Percentiles rank a stretch among this genome's conserved stretches.
Conservation (phyloP, 2,329 filamentous ascomycete genomes). For the Fusarium ambrosium region DNA sequence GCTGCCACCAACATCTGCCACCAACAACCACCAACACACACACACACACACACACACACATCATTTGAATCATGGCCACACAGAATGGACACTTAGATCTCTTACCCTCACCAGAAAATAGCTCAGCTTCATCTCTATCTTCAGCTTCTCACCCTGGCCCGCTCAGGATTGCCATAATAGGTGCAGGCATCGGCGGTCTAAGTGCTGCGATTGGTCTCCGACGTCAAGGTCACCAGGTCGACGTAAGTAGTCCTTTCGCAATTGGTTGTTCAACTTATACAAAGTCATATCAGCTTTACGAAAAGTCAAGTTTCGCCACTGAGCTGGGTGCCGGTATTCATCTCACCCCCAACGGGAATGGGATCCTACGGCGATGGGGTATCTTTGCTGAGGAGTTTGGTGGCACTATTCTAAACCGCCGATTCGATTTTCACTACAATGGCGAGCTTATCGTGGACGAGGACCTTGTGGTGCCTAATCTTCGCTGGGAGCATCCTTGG, state of each 20-base stretch:
- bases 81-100: background rate
- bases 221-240: conserved; percentile 61
- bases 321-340: conserved; percentile 73
- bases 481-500: conserved; percentile 63
- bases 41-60: too few relatives aligned
- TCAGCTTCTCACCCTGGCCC: background rate
- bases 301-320: conserved; percentile 68
- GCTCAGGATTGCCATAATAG: conserved; percentile 26
- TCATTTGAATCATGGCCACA: background rate
- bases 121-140: background rate
- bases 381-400: conserved; percentile 55
- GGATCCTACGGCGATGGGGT: conserved; percentile 62
- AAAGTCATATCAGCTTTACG: conserved; percentile 61
- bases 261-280: background rate
- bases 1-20: too few relatives aligned
- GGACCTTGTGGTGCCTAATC: conserved; percentile 52
- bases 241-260: conserved; percentile 16
- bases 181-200: conserved; percentile 62
- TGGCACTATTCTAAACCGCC: conserved; percentile 52
- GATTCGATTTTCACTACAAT: conserved; percentile 52
- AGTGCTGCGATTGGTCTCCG: conserved; percentile 63
- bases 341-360: conserved; percentile 72
- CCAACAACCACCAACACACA: too few relatives aligned
- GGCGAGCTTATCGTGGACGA: conserved; percentile 53
- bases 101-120: background rate